Conservation (phyloP, 2,329 filamentous ascomycete genomes). For the Colletotrichum shisoi region DNA sequence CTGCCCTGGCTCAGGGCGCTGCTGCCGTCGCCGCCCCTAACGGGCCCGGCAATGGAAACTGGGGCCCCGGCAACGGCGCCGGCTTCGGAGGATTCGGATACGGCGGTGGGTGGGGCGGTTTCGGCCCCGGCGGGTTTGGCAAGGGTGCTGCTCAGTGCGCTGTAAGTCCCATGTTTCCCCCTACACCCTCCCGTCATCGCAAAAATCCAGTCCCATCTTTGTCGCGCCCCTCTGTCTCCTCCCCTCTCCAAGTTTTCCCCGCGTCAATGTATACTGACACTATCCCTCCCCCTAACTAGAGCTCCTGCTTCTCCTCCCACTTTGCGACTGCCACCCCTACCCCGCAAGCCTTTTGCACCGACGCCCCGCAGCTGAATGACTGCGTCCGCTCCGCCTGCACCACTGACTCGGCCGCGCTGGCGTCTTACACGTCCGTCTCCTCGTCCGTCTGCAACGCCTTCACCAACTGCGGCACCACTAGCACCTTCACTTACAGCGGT, state of each 20-base stretch:
- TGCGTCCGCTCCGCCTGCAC: constrained; percentile 43
- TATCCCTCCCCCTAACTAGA: constrained; percentile 12
- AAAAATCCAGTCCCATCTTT: constrained; percentile 10
- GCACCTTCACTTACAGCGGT: constrained; percentile 44
- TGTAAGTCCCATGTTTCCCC: constrained; percentile 16
- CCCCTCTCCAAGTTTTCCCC: not conserved
- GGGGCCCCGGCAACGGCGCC: constrained; percentile 23
- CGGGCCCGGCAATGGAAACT: constrained; percentile 29
- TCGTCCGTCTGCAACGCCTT: constrained; percentile 42
- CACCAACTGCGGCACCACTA: constrained; percentile 39
- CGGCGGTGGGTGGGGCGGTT: constrained; percentile 27
- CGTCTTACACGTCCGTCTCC: constrained; percentile 40
- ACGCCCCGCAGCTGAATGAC: constrained; percentile 34
- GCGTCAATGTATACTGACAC: not conserved
- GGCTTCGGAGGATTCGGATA: constrained; percentile 32
- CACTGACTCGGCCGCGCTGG: constrained; percentile 37
- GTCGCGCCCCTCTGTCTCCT: not conserved
- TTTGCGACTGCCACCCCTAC: constrained; percentile 42
- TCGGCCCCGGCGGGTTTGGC: constrained; percentile 30
- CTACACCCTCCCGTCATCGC: not conserved
- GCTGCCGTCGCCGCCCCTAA: constrained; percentile 28
- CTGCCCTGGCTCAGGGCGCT: constrained; percentile 31
- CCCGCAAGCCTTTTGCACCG: constrained; percentile 42
- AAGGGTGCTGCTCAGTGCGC: constrained; percentile 29
- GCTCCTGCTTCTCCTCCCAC: constrained; percentile 43